These are phyloP conservation scores for Penicillium olsonii DNA, from an alignment of 2,329 filamentous ascomycete genomes.

Conservation along the genomic window DNA sequence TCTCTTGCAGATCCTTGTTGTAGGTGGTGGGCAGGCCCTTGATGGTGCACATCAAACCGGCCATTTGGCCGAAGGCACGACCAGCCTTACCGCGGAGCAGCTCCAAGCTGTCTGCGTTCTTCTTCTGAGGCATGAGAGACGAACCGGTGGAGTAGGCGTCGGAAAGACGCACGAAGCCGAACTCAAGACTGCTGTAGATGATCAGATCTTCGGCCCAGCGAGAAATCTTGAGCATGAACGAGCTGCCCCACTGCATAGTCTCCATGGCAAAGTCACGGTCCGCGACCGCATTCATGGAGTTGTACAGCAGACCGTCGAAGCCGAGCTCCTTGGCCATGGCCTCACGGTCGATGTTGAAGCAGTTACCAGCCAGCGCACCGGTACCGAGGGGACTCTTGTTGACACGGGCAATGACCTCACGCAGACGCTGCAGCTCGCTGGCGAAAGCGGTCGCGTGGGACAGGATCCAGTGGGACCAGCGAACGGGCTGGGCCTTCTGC, in stretches of 20 bases:
- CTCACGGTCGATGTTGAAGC: slow-evolving; percentile 77
- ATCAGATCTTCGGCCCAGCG: slow-evolving; percentile 86
- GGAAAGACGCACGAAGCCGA: slow-evolving; percentile 72
- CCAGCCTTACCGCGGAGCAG: slow-evolving; percentile 77
- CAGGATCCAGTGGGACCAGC: slow-evolving; percentile 81
- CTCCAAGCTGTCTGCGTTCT: slow-evolving; percentile 73
- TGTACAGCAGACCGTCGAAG: slow-evolving; percentile 73
- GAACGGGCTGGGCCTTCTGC: slow-evolving; percentile 77
- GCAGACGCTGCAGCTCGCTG: slow-evolving; percentile 73
- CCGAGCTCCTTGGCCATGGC: slow-evolving; percentile 78
- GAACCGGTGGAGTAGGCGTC: slow-evolving; percentile 80
- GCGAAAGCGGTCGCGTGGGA: slow-evolving; percentile 72
- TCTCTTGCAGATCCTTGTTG: slow-evolving; percentile 92
- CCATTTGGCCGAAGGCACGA: slow-evolving; percentile 77
- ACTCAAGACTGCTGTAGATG: slow-evolving; percentile 75
- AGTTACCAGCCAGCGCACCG: slow-evolving; percentile 78
- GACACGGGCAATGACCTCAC: slow-evolving; percentile 71
- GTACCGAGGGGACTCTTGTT: slow-evolving; percentile 72
- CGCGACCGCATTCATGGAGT: slow-evolving; percentile 73
- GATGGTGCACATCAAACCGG: slow-evolving; percentile 73
- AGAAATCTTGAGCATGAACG: slow-evolving; percentile 77
- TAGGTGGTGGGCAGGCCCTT: slow-evolving; percentile 79
- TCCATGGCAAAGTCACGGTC: slow-evolving; percentile 84
- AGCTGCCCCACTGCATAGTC: slow-evolving; percentile 75
- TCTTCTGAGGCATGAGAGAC: slow-evolving; percentile 81